These are phyloP conservation scores for Ustilago vetiveriae DNA, from an alignment of 1,284 basidiomycete genomes.

Conservation along the genomic window DNA sequence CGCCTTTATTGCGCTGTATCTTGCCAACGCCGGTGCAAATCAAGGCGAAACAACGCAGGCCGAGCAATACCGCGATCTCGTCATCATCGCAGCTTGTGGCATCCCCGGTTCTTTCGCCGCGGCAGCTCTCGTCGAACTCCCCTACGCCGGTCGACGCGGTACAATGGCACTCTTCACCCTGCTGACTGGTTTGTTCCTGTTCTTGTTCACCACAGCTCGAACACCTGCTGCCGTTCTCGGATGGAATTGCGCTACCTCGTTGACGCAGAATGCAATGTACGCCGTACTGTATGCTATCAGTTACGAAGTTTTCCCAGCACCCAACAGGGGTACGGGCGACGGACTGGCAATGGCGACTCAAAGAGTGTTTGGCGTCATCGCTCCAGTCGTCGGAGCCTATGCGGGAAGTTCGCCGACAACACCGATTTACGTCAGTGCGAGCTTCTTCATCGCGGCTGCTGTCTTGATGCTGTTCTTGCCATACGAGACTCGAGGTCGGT, in stretches of 20 bases:
- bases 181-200: conserved; percentile 76
- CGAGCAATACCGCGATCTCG: conserved; percentile 73
- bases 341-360: conserved; percentile 74
- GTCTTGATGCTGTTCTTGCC: conserved; percentile 76
- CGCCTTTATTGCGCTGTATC: conserved; percentile 74
- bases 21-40: conserved; percentile 70
- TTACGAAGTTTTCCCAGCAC: conserved; percentile 78
- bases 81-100: conserved; percentile 75
- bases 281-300: conserved; percentile 75
- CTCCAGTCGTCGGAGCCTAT: conserved; percentile 76
- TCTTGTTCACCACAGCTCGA: conserved; percentile 75
- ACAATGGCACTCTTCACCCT: conserved; percentile 74
- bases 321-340: conserved; percentile 78
- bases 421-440: conserved; percentile 78
- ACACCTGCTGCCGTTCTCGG: conserved; percentile 74
- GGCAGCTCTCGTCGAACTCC: conserved; percentile 72
- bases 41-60: conserved; percentile 66
- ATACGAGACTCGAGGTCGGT: conserved; percentile 71
- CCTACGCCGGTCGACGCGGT: conserved; percentile 75
- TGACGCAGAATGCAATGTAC: conserved; percentile 76
- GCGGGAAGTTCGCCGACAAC: conserved; percentile 69
- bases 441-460: conserved; percentile 74
- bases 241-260: conserved; percentile 75
- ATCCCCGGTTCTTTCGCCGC: conserved; percentile 74
- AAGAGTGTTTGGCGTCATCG: conserved; percentile 75